Percentiles rank a stretch among this genome's conserved stretches.
Conservation (phyloP, 176 grass and related monocot species). For the Carex myosuroides region DNA sequence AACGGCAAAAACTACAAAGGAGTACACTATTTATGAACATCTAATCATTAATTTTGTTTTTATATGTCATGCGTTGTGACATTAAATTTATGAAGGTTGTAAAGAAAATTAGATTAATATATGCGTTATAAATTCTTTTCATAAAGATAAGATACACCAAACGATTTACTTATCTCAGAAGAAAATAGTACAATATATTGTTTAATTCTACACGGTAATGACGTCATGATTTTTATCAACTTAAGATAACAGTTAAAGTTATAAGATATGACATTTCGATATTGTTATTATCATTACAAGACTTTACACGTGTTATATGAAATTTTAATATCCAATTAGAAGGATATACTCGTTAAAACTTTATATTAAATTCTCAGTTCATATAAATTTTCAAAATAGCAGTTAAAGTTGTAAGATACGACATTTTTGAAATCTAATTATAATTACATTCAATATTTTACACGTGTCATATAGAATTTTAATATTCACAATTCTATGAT, state of each 20-base stretch:
- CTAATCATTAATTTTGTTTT: slow-evolving; percentile 3
- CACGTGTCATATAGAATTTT: not conserved
- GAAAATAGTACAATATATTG: not conserved
- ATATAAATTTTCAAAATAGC: not conserved
- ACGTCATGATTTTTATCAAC: not conserved
- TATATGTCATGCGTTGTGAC: not conserved
- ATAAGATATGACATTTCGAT: not conserved
- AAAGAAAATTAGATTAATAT: not conserved
- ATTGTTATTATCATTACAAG: not conserved
- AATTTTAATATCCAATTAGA: not conserved
- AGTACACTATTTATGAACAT: not conserved
- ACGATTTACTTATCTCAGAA: not conserved
- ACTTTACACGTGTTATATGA: not conserved
- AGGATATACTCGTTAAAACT: not conserved
- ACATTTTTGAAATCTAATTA: not conserved
- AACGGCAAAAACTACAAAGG: not conserved
- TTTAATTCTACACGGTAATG: not conserved
- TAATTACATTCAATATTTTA: not conserved
- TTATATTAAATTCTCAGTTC: not conserved
- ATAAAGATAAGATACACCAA: not conserved
- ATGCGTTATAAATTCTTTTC: not conserved
- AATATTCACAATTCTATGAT: not conserved
- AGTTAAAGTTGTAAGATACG: not conserved
- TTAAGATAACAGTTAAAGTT: not conserved
- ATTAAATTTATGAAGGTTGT: not conserved